Base-by-base conservation (phyloP, 208 protist genomes). In the Leishmania aethiopica region DNA sequence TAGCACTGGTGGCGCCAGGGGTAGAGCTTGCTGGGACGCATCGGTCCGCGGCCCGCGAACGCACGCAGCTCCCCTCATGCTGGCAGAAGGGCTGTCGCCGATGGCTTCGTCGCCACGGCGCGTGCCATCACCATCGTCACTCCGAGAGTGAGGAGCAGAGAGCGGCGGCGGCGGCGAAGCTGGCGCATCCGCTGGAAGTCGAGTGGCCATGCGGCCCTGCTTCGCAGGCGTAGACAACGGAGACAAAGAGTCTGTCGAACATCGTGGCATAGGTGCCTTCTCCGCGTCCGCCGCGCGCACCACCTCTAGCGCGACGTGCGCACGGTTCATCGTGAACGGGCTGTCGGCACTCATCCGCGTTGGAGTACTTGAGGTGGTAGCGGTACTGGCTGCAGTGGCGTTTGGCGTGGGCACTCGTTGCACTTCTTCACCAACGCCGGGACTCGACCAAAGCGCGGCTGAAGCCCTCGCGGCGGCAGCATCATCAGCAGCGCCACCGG, bases 131-230 rank as follows among this genome's bases (percentile, higher is more conserved):
- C 37, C 51, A 42, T 37, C 70, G 7, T 59, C 55, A 3, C 40
- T 17, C 57, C 47, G 59, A 55, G 11, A 8, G 22, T 28, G 22
- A 5, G 3, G 69, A 22, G n/a, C 11, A 57, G 45, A 42, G 6
- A 62, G 42, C n/a, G n/a, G 72, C 35, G 79, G 72, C 35, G 79
- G 49, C 25, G 49, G 45, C n/a, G 19, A 37, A 40, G 72, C 72
- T 76, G 45, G 35, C 17, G 79, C 72, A 7, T 76, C 37, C 25
- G 64, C 51, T 1, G 79, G 37, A 7, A 83, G 73, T 66, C 79
- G 79, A 51, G 62, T 83, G 32, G 79, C 62, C 49, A 60, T 72
- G 25, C 79, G 71, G 32, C 79, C 60, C 8, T 73, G 49, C 59
- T 64, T 47, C 7, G 79, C 73, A 13, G 40, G 22, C 40, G 42